phyloP scores from a whole-genome alignment of 805 yeast genomes.

The Metschnikowia koreensis region DNA sequence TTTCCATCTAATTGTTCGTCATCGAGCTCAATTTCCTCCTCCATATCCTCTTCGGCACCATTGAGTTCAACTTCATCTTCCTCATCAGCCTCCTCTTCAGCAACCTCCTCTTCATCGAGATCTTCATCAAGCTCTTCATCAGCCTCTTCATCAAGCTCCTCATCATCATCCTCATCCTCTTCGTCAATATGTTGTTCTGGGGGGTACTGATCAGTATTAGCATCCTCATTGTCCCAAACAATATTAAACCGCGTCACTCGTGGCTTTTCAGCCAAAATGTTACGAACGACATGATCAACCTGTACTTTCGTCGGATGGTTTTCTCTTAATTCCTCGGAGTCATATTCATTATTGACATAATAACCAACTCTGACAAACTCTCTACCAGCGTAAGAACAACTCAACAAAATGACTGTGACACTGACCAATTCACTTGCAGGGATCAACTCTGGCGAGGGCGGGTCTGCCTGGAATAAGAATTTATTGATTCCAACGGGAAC shows the following conservation, averaged over 20 bases:
- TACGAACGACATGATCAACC: slow-evolving; percentile 90
- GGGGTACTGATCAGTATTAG: slow-evolving; percentile 64
- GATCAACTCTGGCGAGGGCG: slow-evolving; percentile 92
- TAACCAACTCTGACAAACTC: slow-evolving; percentile 98
- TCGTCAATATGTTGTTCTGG: slow-evolving; percentile 64
- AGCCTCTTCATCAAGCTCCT: slow-evolving; percentile 28
- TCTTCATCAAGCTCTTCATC: slow-evolving; percentile 22
- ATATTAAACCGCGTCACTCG: slow-evolving; percentile 95
- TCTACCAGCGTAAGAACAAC: slow-evolving; percentile 89
- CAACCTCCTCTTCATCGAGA: slow-evolving; percentile 13
- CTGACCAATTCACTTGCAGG: slow-evolving; percentile 95
- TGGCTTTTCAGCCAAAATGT: slow-evolving; percentile 95
- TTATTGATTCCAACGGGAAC: slow-evolving; percentile 97
- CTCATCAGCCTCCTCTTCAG: slow-evolving; percentile 12
- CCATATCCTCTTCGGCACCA: slow-evolving; percentile 12
- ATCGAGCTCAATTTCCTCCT: slow-evolving; percentile 11
- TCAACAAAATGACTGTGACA: slow-evolving; percentile 88
- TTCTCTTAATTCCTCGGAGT: slow-evolving; percentile 86
- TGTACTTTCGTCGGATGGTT: slow-evolving; percentile 93
- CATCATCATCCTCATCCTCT: slow-evolving; percentile 38
- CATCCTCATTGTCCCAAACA: slow-evolving; percentile 86
- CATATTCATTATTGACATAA: slow-evolving; percentile 96
- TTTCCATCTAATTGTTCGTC: slow-evolving; percentile 8
- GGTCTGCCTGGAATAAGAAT: slow-evolving; percentile 90
- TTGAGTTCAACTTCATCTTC: slow-evolving; percentile 13